A percentile compares a stretch with the other conserved stretches of the same genome.
Evolutionary conservation across 441 rosid species (phyloP).

Genomic region (Populus hybrid): DNA sequence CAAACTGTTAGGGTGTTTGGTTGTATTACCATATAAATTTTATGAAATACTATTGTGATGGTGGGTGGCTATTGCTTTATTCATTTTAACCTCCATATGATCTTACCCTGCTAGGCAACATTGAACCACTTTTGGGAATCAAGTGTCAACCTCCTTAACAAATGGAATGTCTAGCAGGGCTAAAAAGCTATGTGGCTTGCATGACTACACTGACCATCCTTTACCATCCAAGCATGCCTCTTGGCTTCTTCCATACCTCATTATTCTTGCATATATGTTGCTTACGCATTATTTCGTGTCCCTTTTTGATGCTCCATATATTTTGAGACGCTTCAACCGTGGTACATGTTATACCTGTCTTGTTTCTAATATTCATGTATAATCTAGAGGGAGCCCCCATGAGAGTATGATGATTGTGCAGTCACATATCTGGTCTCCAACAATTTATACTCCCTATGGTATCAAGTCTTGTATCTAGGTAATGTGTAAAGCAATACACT

Average conservation of each 20-base stretch:
- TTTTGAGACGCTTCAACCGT: neutral
- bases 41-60: neutral
- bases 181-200: neutral
- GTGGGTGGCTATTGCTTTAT: neutral
- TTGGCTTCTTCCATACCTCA: neutral
- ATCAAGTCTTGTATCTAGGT: neutral
- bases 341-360: neutral
- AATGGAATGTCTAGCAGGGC: neutral
- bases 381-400: too few species aligned
- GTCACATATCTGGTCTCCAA: neutral
- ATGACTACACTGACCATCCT: neutral
- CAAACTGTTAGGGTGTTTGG: too few species aligned
- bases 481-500: neutral
- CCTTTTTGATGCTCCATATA: neutral
- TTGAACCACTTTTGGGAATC: neutral
- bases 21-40: neutral
- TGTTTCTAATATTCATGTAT: neutral
- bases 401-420: too few species aligned
- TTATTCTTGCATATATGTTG: neutral
- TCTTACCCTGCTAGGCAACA: neutral
- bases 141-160: neutral
- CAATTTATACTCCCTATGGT: neutral
- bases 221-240: neutral
- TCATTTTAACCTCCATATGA: neutral
- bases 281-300: neutral